These are phyloP conservation scores for Salix dunnii DNA, from an alignment of 345 rosid genomes.

Conservation along the genomic window DNA sequence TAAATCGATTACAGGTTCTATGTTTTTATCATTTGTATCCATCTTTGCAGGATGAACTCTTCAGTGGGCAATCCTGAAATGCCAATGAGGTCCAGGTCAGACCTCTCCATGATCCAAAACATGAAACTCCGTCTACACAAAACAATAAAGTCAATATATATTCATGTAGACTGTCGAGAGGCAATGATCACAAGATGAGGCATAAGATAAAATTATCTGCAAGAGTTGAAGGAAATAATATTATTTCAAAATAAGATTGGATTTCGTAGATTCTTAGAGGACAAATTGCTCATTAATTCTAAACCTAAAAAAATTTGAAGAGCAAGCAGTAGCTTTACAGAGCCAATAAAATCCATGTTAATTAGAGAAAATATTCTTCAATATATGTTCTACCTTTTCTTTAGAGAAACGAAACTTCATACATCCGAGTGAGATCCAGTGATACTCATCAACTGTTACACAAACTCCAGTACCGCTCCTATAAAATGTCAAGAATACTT, in stretches of 20 bases:
- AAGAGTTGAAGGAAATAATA: background rate
- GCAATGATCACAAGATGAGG: background rate
- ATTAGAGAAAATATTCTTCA: background rate
- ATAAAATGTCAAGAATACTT: background rate
- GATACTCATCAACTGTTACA: background rate
- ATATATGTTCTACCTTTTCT: background rate
- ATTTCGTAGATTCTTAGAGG: background rate
- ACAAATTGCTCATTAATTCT: background rate
- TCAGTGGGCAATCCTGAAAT: constrained; percentile 32
- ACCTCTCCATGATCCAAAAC: constrained; percentile 20
- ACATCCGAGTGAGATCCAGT: background rate
- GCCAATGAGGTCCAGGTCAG: constrained; percentile 16
- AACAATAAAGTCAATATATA: background rate
- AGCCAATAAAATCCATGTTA: background rate
- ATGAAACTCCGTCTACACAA: constrained; percentile 6
- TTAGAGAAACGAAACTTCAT: background rate
- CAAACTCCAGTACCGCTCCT: background rate
- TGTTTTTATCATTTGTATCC: constrained; percentile 48
- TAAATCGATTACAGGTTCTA: constrained; percentile 40
- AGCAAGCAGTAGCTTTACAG: background rate
- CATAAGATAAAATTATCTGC: background rate
- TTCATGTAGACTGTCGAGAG: background rate
- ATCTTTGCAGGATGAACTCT: constrained; percentile 35
- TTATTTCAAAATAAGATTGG: background rate
- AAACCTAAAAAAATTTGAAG: background rate